phyloP scores from a whole-genome alignment of 768 basidiomycete genomes.

The Coprinopsis marcescibilis region DNA sequence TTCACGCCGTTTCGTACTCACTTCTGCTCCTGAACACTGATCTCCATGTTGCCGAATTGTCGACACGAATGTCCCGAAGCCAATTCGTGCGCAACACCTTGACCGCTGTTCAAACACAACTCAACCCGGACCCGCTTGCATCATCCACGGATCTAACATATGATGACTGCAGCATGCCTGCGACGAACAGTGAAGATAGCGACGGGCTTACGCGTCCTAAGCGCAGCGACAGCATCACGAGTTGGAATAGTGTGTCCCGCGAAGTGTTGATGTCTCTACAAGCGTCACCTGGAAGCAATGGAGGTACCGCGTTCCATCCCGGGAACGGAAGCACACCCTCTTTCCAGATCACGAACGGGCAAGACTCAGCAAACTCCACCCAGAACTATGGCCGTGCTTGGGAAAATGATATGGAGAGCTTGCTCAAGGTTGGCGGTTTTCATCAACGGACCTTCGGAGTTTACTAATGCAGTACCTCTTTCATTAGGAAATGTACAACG shows the following conservation, averaged over 20 bases:
- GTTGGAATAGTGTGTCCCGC: conserved; percentile 74
- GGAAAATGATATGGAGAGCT: conserved; percentile 81
- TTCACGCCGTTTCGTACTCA: conserved; percentile 94
- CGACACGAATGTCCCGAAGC: conserved; percentile 81
- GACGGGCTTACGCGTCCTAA: conserved; percentile 55
- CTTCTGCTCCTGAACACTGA: conserved; percentile 94
- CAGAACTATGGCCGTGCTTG: conserved; percentile 60
- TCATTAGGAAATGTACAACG: conserved; percentile 84
- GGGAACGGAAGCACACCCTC: conserved; percentile 65
- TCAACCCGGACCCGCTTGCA: conserved; percentile 50
- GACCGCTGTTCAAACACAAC: conserved; percentile 74
- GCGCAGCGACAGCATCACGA: conserved; percentile 77
- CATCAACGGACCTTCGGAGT: neutral
- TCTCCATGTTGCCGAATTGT: conserved; percentile 89
- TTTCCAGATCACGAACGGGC: conserved; percentile 45
- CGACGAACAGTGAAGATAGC: conserved; percentile 50
- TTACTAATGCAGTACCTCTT: neutral
- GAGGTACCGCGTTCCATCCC: conserved; percentile 26
- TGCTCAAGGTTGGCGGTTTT: conserved; percentile 63
- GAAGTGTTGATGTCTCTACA: conserved; percentile 46
- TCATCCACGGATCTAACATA: conserved; percentile 48
- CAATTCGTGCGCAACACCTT: conserved; percentile 95
- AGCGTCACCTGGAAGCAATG: conserved; percentile 19
- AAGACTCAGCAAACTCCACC: conserved; percentile 22
- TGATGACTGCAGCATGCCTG: conserved; percentile 63